Conservation (phyloP, 2,329 filamentous ascomycete species). For the Cladosporium sp. region DNA sequence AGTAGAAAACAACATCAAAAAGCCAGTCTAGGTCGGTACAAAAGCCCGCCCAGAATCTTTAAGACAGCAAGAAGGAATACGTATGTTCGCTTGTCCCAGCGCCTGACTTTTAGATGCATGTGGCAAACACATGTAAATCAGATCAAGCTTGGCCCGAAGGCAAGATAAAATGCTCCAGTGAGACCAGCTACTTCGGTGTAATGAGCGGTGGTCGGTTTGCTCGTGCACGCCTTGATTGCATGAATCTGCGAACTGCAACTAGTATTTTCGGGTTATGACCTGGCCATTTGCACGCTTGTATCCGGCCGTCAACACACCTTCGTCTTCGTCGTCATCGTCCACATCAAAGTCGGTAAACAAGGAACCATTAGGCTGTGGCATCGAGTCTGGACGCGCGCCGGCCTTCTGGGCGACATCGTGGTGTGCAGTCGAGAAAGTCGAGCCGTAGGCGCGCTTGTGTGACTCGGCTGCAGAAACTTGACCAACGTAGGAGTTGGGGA, state of each 20-base stretch:
- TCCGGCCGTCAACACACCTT: slow-evolving; percentile 15
- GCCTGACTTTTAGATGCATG: background rate
- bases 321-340: slow-evolving; percentile 13
- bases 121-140: background rate
- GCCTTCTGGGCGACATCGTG: slow-evolving; percentile 21
- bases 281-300: slow-evolving; percentile 20
- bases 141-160: background rate
- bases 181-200: background rate
- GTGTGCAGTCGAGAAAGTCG: slow-evolving; percentile 45
- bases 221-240: slow-evolving; percentile 15
- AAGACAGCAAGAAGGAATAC: background rate
- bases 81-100: background rate
- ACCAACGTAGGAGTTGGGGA: slow-evolving; percentile 11
- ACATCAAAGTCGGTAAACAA: slow-evolving; percentile 5
- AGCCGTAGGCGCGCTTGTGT: slow-evolving; percentile 50
- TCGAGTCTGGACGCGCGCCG: slow-evolving; percentile 15
- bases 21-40: background rate
- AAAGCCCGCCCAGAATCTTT: background rate
- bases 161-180: background rate
- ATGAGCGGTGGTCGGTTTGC: slow-evolving; percentile 3
- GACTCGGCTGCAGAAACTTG: slow-evolving; percentile 36
- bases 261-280: slow-evolving; percentile 13
- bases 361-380: background rate
- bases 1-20: background rate
- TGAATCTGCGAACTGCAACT: slow-evolving; percentile 14